phyloP scores from a whole-genome alignment of 2,329 filamentous ascomycete genomes.

The Magnaporthiopsis incrustans region DNA sequence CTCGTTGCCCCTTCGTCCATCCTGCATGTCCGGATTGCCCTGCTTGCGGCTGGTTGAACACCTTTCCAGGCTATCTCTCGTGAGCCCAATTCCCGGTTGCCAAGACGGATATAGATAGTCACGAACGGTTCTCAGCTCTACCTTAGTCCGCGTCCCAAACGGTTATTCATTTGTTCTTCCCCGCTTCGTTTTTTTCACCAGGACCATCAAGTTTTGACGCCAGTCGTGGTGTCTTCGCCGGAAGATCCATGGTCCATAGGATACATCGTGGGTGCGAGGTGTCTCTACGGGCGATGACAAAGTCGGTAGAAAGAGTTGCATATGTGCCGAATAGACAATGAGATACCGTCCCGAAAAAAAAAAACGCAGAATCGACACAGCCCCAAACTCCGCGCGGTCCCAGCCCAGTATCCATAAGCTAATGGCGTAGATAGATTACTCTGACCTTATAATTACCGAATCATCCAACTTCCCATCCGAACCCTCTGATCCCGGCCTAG shows the following conservation, averaged over 20 bases:
- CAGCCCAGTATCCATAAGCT: not conserved
- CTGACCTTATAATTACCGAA: not conserved
- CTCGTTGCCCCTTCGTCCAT: too few relatives aligned
- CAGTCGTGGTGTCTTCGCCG: not conserved
- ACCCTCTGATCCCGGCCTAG: slow-evolving; percentile 18
- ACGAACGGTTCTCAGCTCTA: not conserved
- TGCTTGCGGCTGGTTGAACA: not conserved
- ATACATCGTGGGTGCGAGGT: not conserved
- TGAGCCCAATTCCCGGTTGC: not conserved
- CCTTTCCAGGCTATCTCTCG: too few relatives aligned
- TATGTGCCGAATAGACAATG: not conserved
- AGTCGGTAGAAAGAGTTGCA: not conserved
- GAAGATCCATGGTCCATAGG: not conserved
- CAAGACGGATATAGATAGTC: not conserved
- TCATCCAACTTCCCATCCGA: not conserved
- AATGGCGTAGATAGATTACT: not conserved
- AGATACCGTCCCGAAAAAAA: not conserved
- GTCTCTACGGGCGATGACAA: not conserved
- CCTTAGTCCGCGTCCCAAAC: not conserved
- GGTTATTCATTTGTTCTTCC: not conserved
- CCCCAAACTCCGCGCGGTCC: not conserved
- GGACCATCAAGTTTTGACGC: not conserved
- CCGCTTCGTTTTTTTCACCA: not conserved
- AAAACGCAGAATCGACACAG: not conserved
- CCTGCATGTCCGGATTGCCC: not conserved